Evolutionary conservation across 139 green algal genomes (phyloP).

Genomic region (Zygnema cylindricum): DNA sequence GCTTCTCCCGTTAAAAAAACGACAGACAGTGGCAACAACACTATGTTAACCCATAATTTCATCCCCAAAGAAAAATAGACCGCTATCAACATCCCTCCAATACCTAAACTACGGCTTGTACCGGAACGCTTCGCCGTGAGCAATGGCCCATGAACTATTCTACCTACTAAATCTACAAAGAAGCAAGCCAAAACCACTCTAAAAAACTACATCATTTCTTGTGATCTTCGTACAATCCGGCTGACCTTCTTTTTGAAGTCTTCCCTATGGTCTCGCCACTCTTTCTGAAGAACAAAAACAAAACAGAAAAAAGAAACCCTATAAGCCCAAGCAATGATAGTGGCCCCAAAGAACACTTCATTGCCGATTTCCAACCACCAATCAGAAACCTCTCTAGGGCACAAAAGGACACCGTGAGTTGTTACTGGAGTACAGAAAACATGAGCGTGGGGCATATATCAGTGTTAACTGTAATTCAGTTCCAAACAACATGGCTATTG

Average conservation of each 20-base stretch:
- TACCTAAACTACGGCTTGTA: background rate
- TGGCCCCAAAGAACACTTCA: background rate
- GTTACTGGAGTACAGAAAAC: background rate
- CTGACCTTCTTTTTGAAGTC: conserved; percentile 91
- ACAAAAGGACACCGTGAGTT: background rate
- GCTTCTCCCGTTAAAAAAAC: too few species aligned
- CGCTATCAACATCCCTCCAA: background rate
- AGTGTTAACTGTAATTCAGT: too few species aligned
- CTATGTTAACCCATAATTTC: background rate
- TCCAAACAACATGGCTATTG: too few species aligned
- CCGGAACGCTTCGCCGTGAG: background rate
- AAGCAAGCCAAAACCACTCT: background rate
- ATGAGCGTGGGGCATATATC: background rate
- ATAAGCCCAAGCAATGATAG: conserved; percentile 1
- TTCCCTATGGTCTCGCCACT: conserved; percentile 80
- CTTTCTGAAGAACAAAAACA: conserved; percentile 50
- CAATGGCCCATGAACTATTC: background rate
- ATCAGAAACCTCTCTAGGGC: background rate
- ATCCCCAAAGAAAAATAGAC: background rate
- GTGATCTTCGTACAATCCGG: conserved; percentile 86
- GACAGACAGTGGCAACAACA: background rate
- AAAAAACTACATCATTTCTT: conserved; percentile 73
- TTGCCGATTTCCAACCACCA: background rate
- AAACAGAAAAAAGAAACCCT: conserved; percentile 1
- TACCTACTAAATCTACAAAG: background rate